Base-by-base conservation (phyloP, 768 basidiomycete species). In the Candolleomyces eurysporus region DNA sequence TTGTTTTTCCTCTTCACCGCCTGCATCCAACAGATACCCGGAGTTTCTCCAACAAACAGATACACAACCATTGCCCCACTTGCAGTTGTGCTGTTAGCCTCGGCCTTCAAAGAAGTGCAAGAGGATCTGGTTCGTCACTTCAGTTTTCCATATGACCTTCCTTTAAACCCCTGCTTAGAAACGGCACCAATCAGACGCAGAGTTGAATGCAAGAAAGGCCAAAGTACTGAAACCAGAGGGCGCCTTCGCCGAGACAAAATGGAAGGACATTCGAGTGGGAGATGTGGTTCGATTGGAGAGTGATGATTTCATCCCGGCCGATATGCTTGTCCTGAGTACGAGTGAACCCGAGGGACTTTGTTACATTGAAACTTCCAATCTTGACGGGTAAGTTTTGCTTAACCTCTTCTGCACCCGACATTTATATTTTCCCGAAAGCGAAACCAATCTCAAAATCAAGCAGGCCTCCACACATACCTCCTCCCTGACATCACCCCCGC, bases 401-500 rank as follows among this genome's bases (percentile, higher is more conserved):
- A 5, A 22, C 36, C 30, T 45, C 6, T 48, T 7, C 5, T 54
- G 10, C 31, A 7, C 40, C 22, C 40, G 8, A 46, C 42, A n/a
- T 46, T 59, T 50, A 51, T 45, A 46, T 57, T 1, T 50, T 42
- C 6, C 14, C n/a, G 51, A 21, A 66, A 94, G 94, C 26, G 97
- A 98, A 78, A 99, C 97, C 4, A 98, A 98, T 69, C 83, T 99
- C 66, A 99, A 98, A 79, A 98, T 99, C 75, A 99, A 99, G 71
- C 95, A 99, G 75, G 92, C 92, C 0, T 91, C 91, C 3, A 79
- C 91, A 1, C 86, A 92, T 39, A 98, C 95, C 1, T 77, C 91
- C 0, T 68, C 81, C 5, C 81, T 98, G 48, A 94, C 89, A 5
- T 85, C 92, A 3, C 95, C 96, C 0, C 74, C 85, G 7, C 82